Conservation (phyloP, 331 rosid genomes). For the Arachis monticola region DNA sequence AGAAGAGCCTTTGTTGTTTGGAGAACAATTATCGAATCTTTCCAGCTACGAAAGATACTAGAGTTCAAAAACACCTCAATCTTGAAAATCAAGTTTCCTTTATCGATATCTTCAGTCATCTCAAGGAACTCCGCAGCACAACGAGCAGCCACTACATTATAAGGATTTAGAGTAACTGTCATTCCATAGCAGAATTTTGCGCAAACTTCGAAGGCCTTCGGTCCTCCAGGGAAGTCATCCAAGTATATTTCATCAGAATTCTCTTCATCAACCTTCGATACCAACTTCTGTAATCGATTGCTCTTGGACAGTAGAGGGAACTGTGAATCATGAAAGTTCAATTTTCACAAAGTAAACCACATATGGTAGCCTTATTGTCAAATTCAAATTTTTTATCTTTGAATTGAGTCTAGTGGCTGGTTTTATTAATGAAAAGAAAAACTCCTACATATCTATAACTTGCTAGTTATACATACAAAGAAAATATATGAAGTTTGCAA, state of each 20-base stretch:
- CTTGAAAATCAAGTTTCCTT: slow-evolving; percentile 81
- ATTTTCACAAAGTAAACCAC: background rate
- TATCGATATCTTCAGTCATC: slow-evolving; percentile 88
- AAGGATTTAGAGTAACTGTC: slow-evolving; percentile 94
- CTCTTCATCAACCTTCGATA: slow-evolving; percentile 66
- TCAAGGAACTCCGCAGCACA: slow-evolving; percentile 94
- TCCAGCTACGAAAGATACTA: slow-evolving; percentile 92
- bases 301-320: slow-evolving; percentile 95
- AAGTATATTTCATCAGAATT: slow-evolving; percentile 65
- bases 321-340: slow-evolving; percentile 51
- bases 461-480: background rate
- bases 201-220: slow-evolving; percentile 91
- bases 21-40: slow-evolving; percentile 92
- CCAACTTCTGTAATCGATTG: slow-evolving; percentile 68
- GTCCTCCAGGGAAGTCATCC: slow-evolving; percentile 86
- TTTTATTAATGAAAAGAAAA: background rate
- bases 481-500: background rate
- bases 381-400: background rate
- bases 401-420: slow-evolving; percentile 7
- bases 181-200: slow-evolving; percentile 97
- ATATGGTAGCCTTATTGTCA: background rate
- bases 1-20: slow-evolving; percentile 85
- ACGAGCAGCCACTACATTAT: slow-evolving; percentile 97
- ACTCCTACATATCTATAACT: background rate
- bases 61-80: slow-evolving; percentile 96